Base-by-base conservation (phyloP, 2,329 filamentous ascomycete species). In the Colletotrichum australisinense region DNA sequence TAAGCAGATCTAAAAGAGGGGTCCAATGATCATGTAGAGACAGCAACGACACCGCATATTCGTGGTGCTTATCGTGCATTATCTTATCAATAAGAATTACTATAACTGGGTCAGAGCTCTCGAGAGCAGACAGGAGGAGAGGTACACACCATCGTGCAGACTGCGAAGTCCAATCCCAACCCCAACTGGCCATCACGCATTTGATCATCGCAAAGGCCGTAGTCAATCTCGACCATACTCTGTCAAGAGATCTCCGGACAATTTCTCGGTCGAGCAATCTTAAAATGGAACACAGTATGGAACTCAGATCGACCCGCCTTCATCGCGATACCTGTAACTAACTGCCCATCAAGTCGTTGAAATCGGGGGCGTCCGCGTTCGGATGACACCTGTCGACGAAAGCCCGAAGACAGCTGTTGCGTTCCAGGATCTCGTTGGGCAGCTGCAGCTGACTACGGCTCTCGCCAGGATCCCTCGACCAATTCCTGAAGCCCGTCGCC, bases 401-500 rank as follows among this genome's bases (percentile, higher is more conserved):
- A 24, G 30, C 5, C 58, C 32, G 22, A 32, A 63, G 42, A 32
- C 49, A 28, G 26, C 30, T 9, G 58, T 16, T 42, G 62, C 58
- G 2, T 56, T 69, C 52, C 16, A 46, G 4, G 30, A 14, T 12
- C 46, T 69, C 30, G n/a, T 69, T 14, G 11, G 24, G 8, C 24
- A 56, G 26, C n/a, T 69, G 24, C 32, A 69, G 46, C 24, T 16
- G 19, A 63, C 46, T 26, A 5, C 58, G 19, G 32, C n/a, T 16
- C 8, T 63, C 9, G 32, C 59, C 22, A 38, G 26, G 26, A 46
- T 63, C 49, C 58, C 58, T 46, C 67, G 22, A 24, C 22, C 22
- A 24, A n/a, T 69, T 53, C 9, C 49, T 22, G 32, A 22, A 9
- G 52, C 28, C 24, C 59, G 69, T 16, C 76, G 74, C 3, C 77